Base-by-base conservation (phyloP, 2,329 filamentous ascomycete species). In the Ophiocordyceps australis region DNA sequence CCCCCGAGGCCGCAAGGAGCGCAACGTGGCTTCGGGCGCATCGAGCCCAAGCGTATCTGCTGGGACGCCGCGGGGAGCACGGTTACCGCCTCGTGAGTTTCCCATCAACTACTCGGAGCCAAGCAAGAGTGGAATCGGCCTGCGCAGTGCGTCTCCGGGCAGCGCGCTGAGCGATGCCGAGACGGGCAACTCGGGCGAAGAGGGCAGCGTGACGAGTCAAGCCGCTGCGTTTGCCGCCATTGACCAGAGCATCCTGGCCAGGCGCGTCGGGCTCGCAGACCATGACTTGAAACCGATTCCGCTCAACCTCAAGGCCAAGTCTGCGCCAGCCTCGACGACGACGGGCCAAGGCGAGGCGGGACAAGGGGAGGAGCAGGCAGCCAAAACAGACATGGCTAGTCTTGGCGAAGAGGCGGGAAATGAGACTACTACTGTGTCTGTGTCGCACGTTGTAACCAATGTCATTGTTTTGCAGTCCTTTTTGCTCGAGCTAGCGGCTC, bases 381-480 rank as follows among this genome's bases (percentile, higher is more conserved):
- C 17, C 7, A n/a, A n/a, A n/a, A n/a, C n/a, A n/a, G n/a, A n/a
- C n/a, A n/a, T n/a, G n/a, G n/a, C n/a, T n/a, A n/a, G n/a, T n/a
- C n/a, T n/a, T n/a, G n/a, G n/a, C n/a, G 19, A 30, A n/a, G 37
- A 39, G 14, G 34, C 25, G n/a, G 28, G 21, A 14, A 15, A 16
- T 14, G 34, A 40, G 1, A 47, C 46, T 28, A 36, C 38, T 14
- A 60, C 58, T 8, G 74, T 71, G 7, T 80, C 74, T 7, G 66
- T 89, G 5, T 81, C 75, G 21, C 79, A 86, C 43, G 57, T 86
- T 9, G 54, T 89, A 33, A 86, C 79, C 5, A 89, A 86, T 44
- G 68, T 77, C 21, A 67, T 86, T 30, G 66, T 86, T 26, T 56
- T 83, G 30, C 80, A 89, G 45, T 76, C 78, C 19, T 89, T 89